Evolutionary conservation across 192 early-diverging fungal species (phyloP), one percentile per base, ranked within the genome.

Genomic region (Dissophora ornata): DNA sequence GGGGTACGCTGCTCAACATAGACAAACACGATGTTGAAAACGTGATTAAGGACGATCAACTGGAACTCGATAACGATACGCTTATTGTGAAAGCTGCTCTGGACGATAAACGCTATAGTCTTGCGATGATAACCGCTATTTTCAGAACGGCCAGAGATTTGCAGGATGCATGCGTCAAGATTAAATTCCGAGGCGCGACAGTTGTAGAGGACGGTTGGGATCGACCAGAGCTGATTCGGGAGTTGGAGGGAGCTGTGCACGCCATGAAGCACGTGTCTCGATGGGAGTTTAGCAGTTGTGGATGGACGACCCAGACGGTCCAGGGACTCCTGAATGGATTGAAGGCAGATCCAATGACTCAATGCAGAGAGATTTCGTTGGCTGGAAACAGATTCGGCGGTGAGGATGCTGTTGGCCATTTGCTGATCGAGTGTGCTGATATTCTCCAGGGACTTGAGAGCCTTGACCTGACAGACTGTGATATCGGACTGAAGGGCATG

Each of bases 401-500:
- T n/a, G 54, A 60, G 2, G 42, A 65, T 24, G 24, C 25, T 25
- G 62, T 51, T 11, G 70, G 62, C 15, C 38, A 48, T 13, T 4
- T 52, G n/a, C 46, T 74, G 32, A 42, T 40, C 11, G 48, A 40
- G 19, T 50, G 47, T 15, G 19, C 59, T 30, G 16, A 16, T 26
- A 41, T n/a, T 9, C n/a, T 63, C 48, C 1, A 16, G 22, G 22
- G 32, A 21, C 49, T 74, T 12, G n/a, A 49, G 8, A 32, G 34
- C 0, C 48, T 74, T 22, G 62, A 74, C 15, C 6, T 74, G 32
- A 41, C 60, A 3, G 19, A 26, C 25, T 74, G 70, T 25, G 54
- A 74, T 57, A 64, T 74, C 59, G 70, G 62, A 24, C 21, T 65
- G 45, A 21, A 26, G n/a, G 62, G 62, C 2, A 74, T 65, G 61